Percentiles rank a stretch among this genome's conserved stretches.
phyloP scores from a whole-genome alignment of 2,329 filamentous ascomycete species.

The Tothia fuscella region DNA sequence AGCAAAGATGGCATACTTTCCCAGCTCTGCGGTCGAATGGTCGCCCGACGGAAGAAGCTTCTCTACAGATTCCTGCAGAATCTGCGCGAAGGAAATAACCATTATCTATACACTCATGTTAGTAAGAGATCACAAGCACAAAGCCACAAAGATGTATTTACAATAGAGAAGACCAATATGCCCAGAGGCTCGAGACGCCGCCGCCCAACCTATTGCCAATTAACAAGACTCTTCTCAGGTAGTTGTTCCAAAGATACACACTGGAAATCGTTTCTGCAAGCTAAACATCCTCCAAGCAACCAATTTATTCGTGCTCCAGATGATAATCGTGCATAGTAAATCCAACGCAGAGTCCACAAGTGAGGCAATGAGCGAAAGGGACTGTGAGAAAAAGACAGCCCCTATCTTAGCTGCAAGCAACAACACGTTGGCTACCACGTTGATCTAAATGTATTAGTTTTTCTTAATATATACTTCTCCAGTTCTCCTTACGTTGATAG shows the following conservation, averaged over 20 bases:
- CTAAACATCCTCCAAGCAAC: constrained; percentile 44
- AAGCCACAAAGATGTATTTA: constrained; percentile 21
- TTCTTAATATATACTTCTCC: neutral
- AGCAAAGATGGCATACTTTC: constrained; percentile 42
- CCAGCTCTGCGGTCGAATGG: constrained; percentile 38
- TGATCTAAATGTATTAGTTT: constrained; percentile 29
- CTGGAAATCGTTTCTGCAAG: constrained; percentile 44
- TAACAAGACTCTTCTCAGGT: constrained; percentile 40
- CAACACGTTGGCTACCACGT: constrained; percentile 47
- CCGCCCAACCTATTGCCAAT: no score
- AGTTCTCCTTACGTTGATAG: constrained; percentile 35
- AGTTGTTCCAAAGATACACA: no score
- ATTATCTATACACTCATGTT: constrained; percentile 52
- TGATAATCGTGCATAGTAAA: constrained; percentile 47
- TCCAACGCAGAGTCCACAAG: constrained; percentile 51
- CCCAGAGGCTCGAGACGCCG: constrained; percentile 67
- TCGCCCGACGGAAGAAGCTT: constrained; percentile 42
- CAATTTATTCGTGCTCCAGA: constrained; percentile 47
- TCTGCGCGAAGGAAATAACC: constrained; percentile 73
- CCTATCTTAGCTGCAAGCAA: constrained; percentile 44
- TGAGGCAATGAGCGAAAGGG: constrained; percentile 49
- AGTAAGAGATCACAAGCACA: neutral
- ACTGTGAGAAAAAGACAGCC: constrained; percentile 43
- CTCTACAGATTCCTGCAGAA: constrained; percentile 47
- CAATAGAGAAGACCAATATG: constrained; percentile 67